Evolutionary conservation across 805 yeast genomes (phyloP), one percentile per base, ranked within the genome.

Genomic region (Yarrowia phangngaensis): DNA sequence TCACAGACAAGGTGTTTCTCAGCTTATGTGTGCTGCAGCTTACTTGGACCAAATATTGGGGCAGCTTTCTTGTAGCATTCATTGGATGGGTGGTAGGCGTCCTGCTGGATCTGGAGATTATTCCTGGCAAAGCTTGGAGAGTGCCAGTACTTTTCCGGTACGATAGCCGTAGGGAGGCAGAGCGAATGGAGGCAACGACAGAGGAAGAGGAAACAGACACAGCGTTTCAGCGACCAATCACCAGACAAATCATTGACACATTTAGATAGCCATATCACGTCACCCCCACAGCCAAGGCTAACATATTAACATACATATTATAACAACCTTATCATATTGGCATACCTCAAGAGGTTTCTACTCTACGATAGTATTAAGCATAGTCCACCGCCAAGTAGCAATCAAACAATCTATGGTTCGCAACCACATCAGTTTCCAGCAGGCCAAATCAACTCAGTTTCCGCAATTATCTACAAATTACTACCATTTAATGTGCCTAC

Each of bases 91-190:
- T 58, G 4, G 23, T 68, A 8, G 70, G 70, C n/a, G 59, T 59
- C n/a, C 52, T 66, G 26, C 51, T 70, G 16, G 51, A 59, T 8
- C 54, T 64, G 35, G 70, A 67, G 27, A 46, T 70, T 4, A 28
- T 70, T 1, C 72, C 73, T 4, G 70, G 71, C 3, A 66, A 63
- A 36, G 50, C 53, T 14, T 70, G 72, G 70, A 59, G 72, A 53
- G 45, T 70, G 15, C 71, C 72, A 6, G 40, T 52, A 23, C 54
- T 49, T 15, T 41, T 26, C 29, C 31, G 51, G 14, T 40, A 26
- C 19, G 46, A 46, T 20, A 43, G 28, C 17, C 27, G 49, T 17
- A 17, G 36, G 8, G 49, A 43, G 28, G 48, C 35, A 1, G 48
- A 30, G 22, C 20, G 34, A 41, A 41, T 30, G 3, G 35, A 41